phyloP scores from a whole-genome alignment of 2,329 filamentous ascomycete genomes.

The Colletotrichum aenigma region DNA sequence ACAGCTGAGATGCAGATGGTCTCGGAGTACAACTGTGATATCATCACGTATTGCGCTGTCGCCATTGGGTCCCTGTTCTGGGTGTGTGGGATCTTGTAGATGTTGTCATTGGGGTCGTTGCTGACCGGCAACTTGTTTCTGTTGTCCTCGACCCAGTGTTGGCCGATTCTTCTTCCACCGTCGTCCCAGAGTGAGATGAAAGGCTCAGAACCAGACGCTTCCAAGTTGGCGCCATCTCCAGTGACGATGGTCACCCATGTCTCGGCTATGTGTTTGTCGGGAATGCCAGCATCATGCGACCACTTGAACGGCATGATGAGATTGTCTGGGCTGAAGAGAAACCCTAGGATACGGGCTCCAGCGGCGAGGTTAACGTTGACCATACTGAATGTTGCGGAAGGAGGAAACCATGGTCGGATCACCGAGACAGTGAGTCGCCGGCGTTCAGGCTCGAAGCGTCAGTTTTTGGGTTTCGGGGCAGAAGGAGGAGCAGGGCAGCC shows the following conservation, averaged over 20 bases:
- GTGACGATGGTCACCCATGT: background rate
- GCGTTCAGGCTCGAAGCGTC: accelerated
- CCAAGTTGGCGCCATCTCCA: background rate
- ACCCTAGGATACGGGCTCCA: background rate
- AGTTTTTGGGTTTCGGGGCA: background rate
- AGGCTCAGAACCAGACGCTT: slow-evolving; percentile 14
- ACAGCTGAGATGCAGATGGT: slow-evolving; percentile 26
- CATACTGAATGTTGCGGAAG: background rate
- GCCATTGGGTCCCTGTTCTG: slow-evolving; percentile 3
- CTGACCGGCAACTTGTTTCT: background rate
- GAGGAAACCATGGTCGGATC: background rate
- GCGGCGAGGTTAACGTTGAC: background rate
- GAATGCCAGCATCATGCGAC: background rate
- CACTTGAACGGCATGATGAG: background rate
- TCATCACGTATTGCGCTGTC: slow-evolving; percentile 16
- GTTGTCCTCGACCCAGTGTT: background rate
- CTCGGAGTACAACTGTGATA: slow-evolving; percentile 22
- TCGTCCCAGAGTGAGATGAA: slow-evolving; percentile 22
- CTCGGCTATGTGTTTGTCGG: background rate
- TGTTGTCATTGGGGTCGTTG: background rate
- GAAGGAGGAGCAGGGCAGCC: background rate
- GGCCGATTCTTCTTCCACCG: slow-evolving; percentile 17
- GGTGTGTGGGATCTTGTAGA: slow-evolving; percentile 14
- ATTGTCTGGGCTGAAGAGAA: background rate
- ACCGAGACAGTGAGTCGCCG: background rate